Evolutionary conservation across 371 early-diverging fungal genomes (phyloP).

Genomic region (Dentiscutata heterogama): DNA sequence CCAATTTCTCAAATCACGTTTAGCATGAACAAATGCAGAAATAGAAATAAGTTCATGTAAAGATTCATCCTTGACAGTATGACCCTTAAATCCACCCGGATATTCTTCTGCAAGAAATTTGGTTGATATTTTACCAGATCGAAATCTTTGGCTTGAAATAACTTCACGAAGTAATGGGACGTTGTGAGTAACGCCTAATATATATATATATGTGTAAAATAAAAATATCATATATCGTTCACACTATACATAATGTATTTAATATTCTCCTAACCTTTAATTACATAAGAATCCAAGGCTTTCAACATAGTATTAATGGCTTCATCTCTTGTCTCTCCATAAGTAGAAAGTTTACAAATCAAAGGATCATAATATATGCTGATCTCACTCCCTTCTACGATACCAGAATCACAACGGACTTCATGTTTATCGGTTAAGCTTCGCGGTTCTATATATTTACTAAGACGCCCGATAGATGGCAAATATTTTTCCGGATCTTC

Average conservation of each 20-base stretch:
- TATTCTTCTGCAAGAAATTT: slow-evolving; percentile 93
- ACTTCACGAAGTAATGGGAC: slow-evolving; percentile 94
- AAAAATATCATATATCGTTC: background rate
- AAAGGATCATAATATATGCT: slow-evolving; percentile 88
- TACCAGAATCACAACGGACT: slow-evolving; percentile 86
- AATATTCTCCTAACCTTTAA: slow-evolving; percentile 69
- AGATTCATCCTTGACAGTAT: slow-evolving; percentile 59
- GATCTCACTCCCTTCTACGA: slow-evolving; percentile 86
- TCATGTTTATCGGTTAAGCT: slow-evolving; percentile 60
- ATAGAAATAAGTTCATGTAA: slow-evolving; percentile 71
- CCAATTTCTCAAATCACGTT: slow-evolving; percentile 72
- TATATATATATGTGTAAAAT: background rate
- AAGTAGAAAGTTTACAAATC: slow-evolving; percentile 90
- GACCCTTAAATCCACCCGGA: slow-evolving; percentile 91
- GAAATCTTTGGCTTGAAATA: slow-evolving; percentile 81
- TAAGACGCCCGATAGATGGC: slow-evolving; percentile 92
- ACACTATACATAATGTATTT: background rate
- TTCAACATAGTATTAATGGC: slow-evolving; percentile 82
- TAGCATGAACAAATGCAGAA: slow-evolving; percentile 75
- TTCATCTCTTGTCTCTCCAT: slow-evolving; percentile 82
- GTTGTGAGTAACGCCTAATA: slow-evolving; percentile 91
- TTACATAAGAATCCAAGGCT: slow-evolving; percentile 92
- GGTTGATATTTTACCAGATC: slow-evolving; percentile 84
- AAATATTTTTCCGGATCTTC: slow-evolving; percentile 89
- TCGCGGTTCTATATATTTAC: slow-evolving; percentile 78